Evolutionary conservation across 2,329 filamentous ascomycete genomes (phyloP).

Genomic region (Xylariaceae sp.): DNA sequence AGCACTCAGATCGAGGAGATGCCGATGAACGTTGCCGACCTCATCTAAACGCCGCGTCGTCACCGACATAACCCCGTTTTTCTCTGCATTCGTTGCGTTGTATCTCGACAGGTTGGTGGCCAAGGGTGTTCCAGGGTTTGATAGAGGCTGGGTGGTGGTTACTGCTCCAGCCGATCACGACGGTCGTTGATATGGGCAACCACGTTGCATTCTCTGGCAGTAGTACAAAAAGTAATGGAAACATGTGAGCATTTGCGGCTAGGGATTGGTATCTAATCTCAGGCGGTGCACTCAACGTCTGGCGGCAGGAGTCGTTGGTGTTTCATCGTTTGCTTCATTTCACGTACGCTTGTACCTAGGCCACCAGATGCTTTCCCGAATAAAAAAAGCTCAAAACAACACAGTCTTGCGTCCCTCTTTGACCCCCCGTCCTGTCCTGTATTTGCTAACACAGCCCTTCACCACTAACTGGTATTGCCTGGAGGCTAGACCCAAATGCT

Average conservation of each 20-base stretch:
- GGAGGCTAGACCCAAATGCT: too few relatives aligned
- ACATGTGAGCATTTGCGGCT: constrained; percentile 31
- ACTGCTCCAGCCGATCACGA: constrained; percentile 11
- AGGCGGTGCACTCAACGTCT: constrained; percentile 26
- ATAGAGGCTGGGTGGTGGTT: constrained; percentile 22
- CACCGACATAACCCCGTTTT: constrained; percentile 21
- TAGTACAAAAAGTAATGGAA: constrained; percentile 28
- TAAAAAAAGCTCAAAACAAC: constrained; percentile 13
- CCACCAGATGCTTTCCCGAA: constrained; percentile 28
- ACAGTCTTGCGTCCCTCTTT: not conserved
- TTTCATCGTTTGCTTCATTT: constrained; percentile 27
- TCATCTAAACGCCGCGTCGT: constrained; percentile 52
- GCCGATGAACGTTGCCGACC: constrained; percentile 87
- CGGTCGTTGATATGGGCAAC: constrained; percentile 20
- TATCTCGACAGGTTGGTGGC: constrained; percentile 24
- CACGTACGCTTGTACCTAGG: constrained; percentile 31
- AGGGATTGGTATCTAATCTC: constrained; percentile 31
- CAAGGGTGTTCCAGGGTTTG: constrained; percentile 26
- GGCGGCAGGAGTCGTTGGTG: constrained; percentile 27
- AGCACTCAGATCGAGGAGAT: constrained; percentile 99
- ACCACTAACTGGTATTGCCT: too few relatives aligned
- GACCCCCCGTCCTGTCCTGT: too few relatives aligned
- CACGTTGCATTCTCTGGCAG: constrained; percentile 18
- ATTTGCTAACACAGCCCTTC: too few relatives aligned
- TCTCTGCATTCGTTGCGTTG: constrained; percentile 24